Evolutionary conservation across 495 filamentous ascomycete genomes (phyloP).

Genomic region (Oleoguttula mirabilis): DNA sequence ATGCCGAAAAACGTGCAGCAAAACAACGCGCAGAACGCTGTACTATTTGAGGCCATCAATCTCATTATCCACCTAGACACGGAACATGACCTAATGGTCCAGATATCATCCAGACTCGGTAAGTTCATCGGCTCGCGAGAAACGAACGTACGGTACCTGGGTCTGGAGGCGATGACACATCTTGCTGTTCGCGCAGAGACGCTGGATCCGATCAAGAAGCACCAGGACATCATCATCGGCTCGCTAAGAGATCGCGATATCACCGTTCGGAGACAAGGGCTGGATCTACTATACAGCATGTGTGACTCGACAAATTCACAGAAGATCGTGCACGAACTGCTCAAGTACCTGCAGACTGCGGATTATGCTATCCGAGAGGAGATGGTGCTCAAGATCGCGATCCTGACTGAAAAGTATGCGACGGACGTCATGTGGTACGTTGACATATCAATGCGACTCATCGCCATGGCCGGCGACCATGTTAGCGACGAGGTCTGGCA

Average conservation of each 20-base stretch:
- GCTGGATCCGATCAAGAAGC: conserved; percentile 93
- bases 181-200: conserved; percentile 90
- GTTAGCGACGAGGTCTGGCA: conserved; percentile 99
- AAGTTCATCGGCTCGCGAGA: conserved; percentile 95
- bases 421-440: conserved; percentile 99
- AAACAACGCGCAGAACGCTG: conserved; percentile 97
- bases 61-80: conserved; percentile 98
- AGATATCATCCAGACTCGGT: conserved; percentile 85
- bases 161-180: conserved; percentile 96
- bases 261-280: conserved; percentile 85
- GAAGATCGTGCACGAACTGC: conserved; percentile 82
- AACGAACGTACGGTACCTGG: conserved; percentile 95
- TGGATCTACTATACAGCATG: conserved; percentile 99
- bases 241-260: conserved; percentile 94
- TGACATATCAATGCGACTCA: conserved; percentile 85
- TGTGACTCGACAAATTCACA: conserved; percentile 87
- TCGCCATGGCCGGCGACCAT: conserved; percentile 95
- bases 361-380: conserved; percentile 87
- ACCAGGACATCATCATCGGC: conserved; percentile 88
- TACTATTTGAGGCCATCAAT: conserved; percentile 97
- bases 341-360: conserved; percentile 89
- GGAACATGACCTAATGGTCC: conserved; percentile 88
- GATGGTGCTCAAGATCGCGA: conserved; percentile 98
- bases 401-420: conserved; percentile 95
- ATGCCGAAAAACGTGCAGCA: conserved; percentile 98